Evolutionary conservation across 2,329 filamentous ascomycete species (phyloP).

Genomic region (Trichoderma atroviride): DNA sequence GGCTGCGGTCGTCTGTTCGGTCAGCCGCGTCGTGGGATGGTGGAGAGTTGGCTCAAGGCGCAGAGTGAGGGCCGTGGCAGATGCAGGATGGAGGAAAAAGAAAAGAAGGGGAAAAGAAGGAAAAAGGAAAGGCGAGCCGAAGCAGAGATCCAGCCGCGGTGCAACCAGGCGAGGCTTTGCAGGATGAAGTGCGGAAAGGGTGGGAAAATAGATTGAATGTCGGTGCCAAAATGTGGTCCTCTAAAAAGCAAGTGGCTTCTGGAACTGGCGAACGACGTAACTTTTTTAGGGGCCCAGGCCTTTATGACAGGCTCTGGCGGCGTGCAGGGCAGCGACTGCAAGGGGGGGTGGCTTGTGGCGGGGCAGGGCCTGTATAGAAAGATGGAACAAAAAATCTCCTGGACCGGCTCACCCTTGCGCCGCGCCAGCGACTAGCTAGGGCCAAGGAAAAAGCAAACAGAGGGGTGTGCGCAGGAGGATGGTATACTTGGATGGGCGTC

Average conservation of each 20-base stretch:
- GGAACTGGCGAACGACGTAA: conserved; percentile 29
- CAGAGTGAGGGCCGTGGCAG: background rate
- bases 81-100: conserved; percentile 22
- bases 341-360: conserved; percentile 4
- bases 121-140: conserved; percentile 33
- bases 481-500: background rate
- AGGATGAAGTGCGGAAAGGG: conserved; percentile 16
- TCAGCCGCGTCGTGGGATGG: conserved; percentile 31
- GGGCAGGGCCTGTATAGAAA: conserved; percentile 17
- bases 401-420: conserved; percentile 30
- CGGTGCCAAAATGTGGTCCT: conserved; percentile 26
- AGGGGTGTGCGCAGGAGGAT: conserved; percentile 3
- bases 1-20: conserved; percentile 35
- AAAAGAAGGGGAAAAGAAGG: conserved; percentile 25
- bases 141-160: conserved; percentile 19
- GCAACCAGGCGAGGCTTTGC: conserved; percentile 27
- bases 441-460: conserved; percentile 26
- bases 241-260: conserved; percentile 22
- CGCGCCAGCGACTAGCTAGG: conserved; percentile 25
- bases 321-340: conserved; percentile 22
- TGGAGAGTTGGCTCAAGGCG: conserved; percentile 25
- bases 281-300: conserved; percentile 31
- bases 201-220: conserved; percentile 17
- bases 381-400: conserved; percentile 29
- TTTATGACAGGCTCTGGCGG: conserved; percentile 26